Conservation (phyloP, 805 yeast genomes). For the Kazachstania psychrophila region DNA sequence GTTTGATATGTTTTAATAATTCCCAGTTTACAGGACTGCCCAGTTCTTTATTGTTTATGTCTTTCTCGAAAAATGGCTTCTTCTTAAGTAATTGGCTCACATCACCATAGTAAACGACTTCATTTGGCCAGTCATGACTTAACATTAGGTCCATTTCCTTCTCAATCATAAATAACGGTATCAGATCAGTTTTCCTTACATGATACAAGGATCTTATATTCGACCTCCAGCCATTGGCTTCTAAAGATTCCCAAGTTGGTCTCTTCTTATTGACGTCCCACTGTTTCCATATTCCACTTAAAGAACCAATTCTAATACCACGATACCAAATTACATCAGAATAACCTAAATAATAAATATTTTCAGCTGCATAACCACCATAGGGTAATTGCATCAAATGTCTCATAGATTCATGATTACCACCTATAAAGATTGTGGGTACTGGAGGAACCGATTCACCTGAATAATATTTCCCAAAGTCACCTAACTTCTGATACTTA, state of each 20-base stretch:
- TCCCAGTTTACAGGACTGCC: slow-evolving; percentile 66
- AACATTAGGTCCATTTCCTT: slow-evolving; percentile 45
- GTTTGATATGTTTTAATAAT: slow-evolving; percentile 46
- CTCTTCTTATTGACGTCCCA: slow-evolving; percentile 39
- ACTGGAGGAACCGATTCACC: slow-evolving; percentile 51
- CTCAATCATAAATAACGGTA: slow-evolving; percentile 42
- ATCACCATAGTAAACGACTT: slow-evolving; percentile 60
- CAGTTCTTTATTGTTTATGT: slow-evolving; percentile 47
- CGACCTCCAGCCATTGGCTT: slow-evolving; percentile 25
- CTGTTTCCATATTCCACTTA: slow-evolving; percentile 73
- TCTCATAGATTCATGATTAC: slow-evolving; percentile 88
- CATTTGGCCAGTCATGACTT: slow-evolving; percentile 93
- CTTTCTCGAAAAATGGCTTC: slow-evolving; percentile 63
- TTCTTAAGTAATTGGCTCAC: slow-evolving; percentile 36
- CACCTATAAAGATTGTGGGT: slow-evolving; percentile 79
- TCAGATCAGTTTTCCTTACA: slow-evolving; percentile 48
- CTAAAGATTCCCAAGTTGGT: slow-evolving; percentile 40
- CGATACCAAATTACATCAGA: slow-evolving; percentile 63
- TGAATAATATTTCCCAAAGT: slow-evolving; percentile 71
- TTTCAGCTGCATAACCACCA: slow-evolving; percentile 93
- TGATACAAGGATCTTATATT: slow-evolving; percentile 40
- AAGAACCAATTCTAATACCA: slow-evolving; percentile 71
- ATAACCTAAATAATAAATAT: slow-evolving; percentile 76
- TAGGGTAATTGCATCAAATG: slow-evolving; percentile 59
- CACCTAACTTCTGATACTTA: slow-evolving; percentile 69